Percentiles rank a stretch among this genome's conserved stretches.
Evolutionary conservation across 495 filamentous ascomycete genomes (phyloP).

Genomic region (Aeminium ludgeri): DNA sequence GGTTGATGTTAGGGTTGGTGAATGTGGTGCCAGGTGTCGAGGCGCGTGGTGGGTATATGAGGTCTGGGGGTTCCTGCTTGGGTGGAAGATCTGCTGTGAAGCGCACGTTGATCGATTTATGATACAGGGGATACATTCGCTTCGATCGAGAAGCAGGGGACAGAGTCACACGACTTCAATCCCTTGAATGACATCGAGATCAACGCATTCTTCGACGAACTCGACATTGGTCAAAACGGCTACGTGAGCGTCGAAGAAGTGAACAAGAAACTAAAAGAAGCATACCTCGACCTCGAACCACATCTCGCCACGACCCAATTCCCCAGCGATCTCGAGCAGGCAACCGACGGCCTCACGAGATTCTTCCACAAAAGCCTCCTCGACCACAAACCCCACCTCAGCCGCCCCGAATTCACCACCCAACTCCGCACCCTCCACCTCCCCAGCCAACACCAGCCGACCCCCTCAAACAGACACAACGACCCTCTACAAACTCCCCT

Average conservation of each 20-base stretch:
- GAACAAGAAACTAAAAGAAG: constrained; percentile 24
- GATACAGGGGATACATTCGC: too few relatives aligned
- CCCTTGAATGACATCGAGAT: constrained; percentile 21
- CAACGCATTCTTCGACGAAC: constrained; percentile 23
- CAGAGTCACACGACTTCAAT: too few relatives aligned
- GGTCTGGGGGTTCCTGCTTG: too few relatives aligned
- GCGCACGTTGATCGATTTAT: too few relatives aligned
- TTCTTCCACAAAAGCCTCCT: constrained; percentile 25
- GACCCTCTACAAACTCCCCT: too few relatives aligned
- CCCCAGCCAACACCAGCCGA: constrained; percentile 20
- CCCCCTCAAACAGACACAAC: too few relatives aligned
- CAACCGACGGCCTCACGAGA: constrained; percentile 17
- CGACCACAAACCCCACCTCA: constrained; percentile 17
- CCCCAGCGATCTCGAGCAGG: too few relatives aligned
- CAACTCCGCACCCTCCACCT: constrained; percentile 23
- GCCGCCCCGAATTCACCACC: constrained; percentile 20
- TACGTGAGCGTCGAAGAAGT: constrained; percentile 25
- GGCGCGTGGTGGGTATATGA: too few relatives aligned
- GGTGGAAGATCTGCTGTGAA: too few relatives aligned
- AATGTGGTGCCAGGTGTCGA: too few relatives aligned
- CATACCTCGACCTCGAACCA: constrained; percentile 24
- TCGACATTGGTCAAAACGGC: constrained; percentile 26
- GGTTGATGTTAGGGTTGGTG: too few relatives aligned
- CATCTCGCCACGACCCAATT: constrained; percentile 19
- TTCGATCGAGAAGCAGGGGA: too few relatives aligned